Conservation (phyloP, 257 asterid species). For the Solanum phureja region DNA sequence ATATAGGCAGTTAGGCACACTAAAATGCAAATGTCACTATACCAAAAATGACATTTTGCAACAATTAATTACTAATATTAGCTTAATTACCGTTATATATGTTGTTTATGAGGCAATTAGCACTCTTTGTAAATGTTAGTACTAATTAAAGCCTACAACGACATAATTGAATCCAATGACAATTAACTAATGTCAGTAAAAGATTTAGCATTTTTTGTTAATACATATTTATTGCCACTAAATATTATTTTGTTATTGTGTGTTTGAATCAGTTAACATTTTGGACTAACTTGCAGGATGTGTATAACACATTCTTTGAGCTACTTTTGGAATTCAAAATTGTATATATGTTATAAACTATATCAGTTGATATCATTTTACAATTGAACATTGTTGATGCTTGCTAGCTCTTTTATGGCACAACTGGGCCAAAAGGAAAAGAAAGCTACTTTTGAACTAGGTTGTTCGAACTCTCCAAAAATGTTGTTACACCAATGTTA, state of each 20-base stretch:
- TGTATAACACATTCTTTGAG: background rate
- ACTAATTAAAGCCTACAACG: too few species aligned
- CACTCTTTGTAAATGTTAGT: too few species aligned
- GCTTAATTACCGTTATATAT: too few species aligned
- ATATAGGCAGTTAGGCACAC: too few species aligned
- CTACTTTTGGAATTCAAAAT: background rate
- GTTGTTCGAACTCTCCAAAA: background rate
- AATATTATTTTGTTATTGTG: too few species aligned
- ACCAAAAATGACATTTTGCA: background rate
- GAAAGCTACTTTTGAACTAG: background rate
- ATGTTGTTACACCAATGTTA: accelerated
- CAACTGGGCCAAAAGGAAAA: background rate
- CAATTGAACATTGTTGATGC: background rate
- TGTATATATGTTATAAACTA: background rate
- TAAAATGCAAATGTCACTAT: background rate
- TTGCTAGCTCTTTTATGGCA: background rate
- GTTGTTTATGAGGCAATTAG: too few species aligned
- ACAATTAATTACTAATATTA: too few species aligned
- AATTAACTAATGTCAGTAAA: too few species aligned
- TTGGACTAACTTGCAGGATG: background rate
- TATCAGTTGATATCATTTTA: background rate
- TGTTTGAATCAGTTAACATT: background rate
- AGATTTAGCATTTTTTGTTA: background rate
- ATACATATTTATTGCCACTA: too few species aligned
- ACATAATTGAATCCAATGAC: too few species aligned